Conservation (phyloP, 1,284 basidiomycete genomes). For the Austropuccinia psidii region DNA sequence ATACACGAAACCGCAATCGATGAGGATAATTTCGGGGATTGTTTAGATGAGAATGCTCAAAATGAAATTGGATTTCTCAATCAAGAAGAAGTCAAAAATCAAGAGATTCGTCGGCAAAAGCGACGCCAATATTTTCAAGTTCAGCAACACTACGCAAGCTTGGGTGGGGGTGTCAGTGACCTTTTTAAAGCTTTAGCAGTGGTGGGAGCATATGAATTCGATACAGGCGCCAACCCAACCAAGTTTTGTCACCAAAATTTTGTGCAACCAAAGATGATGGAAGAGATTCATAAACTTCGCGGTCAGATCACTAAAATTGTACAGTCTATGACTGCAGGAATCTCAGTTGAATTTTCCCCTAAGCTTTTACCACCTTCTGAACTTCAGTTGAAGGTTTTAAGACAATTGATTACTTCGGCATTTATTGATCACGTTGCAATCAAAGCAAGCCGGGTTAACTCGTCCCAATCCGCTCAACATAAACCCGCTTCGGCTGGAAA, state of each 20-base stretch:
- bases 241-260: slow-evolving; percentile 84
- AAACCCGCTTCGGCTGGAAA: slow-evolving; percentile 57
- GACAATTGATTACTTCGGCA: slow-evolving; percentile 77
- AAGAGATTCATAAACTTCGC: slow-evolving; percentile 96
- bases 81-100: slow-evolving; percentile 65
- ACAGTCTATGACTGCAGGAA: slow-evolving; percentile 59
- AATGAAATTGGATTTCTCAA: slow-evolving; percentile 47
- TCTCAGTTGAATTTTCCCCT: slow-evolving; percentile 27
- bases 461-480: slow-evolving; percentile 49
- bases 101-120: slow-evolving; percentile 56
- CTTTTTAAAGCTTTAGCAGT: slow-evolving; percentile 80
- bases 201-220: slow-evolving; percentile 91
- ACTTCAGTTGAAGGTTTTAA: slow-evolving; percentile 72
- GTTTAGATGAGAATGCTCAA: slow-evolving; percentile 45
- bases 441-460: slow-evolving; percentile 67
- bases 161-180: slow-evolving; percentile 81
- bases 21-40: slow-evolving; percentile 61
- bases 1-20: slow-evolving; percentile 70
- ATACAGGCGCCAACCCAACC: slow-evolving; percentile 58
- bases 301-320: slow-evolving; percentile 80
- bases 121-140: slow-evolving; percentile 38
- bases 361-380: slow-evolving; percentile 42
- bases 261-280: slow-evolving; percentile 69
- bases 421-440: slow-evolving; percentile 96
- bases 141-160: slow-evolving; percentile 62